A percentile compares a stretch with the other conserved stretches of the same genome.
phyloP scores from a whole-genome alignment of 2,329 filamentous ascomycete genomes.

The Fusarium aywerte region DNA sequence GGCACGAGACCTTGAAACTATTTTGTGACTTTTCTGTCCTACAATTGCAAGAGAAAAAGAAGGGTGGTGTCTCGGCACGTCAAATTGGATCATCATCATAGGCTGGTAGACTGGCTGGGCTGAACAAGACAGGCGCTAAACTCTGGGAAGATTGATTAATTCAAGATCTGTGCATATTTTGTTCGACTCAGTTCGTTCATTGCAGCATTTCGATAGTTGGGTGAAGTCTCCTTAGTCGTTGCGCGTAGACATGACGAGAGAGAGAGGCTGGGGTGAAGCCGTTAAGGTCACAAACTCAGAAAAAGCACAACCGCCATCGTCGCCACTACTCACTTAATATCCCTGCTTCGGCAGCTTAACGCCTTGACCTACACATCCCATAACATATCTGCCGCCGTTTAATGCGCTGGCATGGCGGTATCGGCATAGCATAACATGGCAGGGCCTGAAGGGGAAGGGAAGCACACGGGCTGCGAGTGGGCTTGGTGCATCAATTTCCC shows the following conservation, averaged over 20 bases:
- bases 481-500: conserved; percentile 21
- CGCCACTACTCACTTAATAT: background rate
- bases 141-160: conserved; percentile 11
- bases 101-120: too few relatives aligned
- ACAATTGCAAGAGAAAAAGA: conserved; percentile 24
- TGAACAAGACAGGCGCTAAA: conserved; percentile 31
- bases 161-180: conserved; percentile 1
- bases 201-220: conserved; percentile 29
- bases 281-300: conserved; percentile 8
- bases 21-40: conserved; percentile 6
- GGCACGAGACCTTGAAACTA: conserved; percentile 15
- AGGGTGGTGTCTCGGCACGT: conserved; percentile 29
- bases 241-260: conserved; percentile 12
- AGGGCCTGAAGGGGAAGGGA: conserved; percentile 12
- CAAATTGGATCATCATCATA: too few relatives aligned
- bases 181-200: conserved; percentile 1
- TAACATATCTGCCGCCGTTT: background rate
- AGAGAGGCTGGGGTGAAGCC: background rate
- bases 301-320: background rate
- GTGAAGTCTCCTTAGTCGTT: conserved; percentile 19
- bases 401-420: conserved; percentile 24
- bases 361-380: conserved; percentile 1
- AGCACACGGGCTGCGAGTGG: conserved; percentile 40
- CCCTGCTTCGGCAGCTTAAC: background rate
- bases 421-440: background rate